Percentiles rank a stretch among this genome's conserved stretches.
phyloP scores from a whole-genome alignment of 768 basidiomycete genomes.

The Tremella fuciformis region DNA sequence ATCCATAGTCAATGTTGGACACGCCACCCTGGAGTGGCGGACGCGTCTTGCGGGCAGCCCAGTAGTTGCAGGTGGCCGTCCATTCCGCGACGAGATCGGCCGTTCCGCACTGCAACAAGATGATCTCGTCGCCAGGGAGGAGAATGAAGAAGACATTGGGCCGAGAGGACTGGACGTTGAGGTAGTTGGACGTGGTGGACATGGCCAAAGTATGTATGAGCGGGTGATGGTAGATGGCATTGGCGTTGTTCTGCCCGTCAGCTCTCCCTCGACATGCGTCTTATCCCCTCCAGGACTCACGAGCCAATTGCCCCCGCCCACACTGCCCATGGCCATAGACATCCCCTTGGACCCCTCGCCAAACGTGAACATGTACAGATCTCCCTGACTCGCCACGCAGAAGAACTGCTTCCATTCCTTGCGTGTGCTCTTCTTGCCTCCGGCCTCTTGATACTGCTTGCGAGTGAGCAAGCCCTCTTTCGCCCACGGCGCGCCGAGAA shows the following conservation, averaged over 20 bases:
- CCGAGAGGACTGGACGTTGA: constrained; percentile 82
- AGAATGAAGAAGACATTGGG: constrained; percentile 95
- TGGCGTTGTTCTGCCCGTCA: constrained; percentile 62
- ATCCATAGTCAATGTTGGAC: constrained; percentile 99
- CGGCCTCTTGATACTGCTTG: constrained; percentile 88
- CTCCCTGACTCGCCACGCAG: constrained; percentile 90
- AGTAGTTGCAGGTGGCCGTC: constrained; percentile 99
- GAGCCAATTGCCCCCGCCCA: constrained; percentile 98
- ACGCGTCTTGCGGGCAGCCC: constrained; percentile 92
- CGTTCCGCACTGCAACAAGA: constrained; percentile 97
- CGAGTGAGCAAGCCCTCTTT: constrained; percentile 95
- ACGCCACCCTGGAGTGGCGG: constrained; percentile 94
- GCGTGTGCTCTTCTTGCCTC: constrained; percentile 77
- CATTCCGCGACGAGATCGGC: constrained; percentile 98
- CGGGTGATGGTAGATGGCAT: constrained; percentile 72
- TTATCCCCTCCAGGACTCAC: constrained; percentile 58
- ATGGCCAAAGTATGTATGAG: constrained; percentile 86
- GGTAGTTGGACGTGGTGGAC: constrained; percentile 71
- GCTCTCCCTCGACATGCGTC: constrained; percentile 12
- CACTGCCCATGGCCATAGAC: constrained; percentile 54
- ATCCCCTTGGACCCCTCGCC: constrained; percentile 54
- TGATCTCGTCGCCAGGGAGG: constrained; percentile 81
- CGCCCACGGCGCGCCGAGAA: constrained; percentile 96
- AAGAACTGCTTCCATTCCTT: constrained; percentile 93
- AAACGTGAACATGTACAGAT: constrained; percentile 93